Conservation (phyloP, 352 stramenopile genomes). For the Thalassiosira oceanica region DNA sequence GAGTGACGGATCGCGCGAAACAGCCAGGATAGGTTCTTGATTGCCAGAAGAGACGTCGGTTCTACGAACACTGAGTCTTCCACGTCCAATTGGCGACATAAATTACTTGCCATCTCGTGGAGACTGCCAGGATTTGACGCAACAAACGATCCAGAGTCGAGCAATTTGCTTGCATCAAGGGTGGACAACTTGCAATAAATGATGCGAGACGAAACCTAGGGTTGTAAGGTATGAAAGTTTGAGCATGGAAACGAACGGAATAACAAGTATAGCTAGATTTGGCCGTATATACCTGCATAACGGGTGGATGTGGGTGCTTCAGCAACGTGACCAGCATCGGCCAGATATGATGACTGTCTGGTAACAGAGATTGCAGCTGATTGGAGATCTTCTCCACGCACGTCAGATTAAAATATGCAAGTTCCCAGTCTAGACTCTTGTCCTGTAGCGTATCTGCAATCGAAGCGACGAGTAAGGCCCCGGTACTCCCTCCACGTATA, state of each 20-base stretch:
- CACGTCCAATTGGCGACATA: conserved; percentile 71
- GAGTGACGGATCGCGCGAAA: conserved; percentile 65
- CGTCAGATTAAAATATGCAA: conserved; percentile 71
- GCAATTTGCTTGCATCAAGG: conserved; percentile 36
- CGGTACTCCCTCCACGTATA: no score
- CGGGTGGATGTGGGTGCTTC: conserved; percentile 70
- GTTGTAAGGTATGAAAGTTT: no score
- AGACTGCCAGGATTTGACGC: conserved; percentile 56
- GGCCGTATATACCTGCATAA: no score
- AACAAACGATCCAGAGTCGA: conserved; percentile 36
- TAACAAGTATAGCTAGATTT: no score
- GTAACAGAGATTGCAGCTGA: conserved; percentile 27
- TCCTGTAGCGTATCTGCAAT: no score
- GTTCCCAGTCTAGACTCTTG: conserved; percentile 69
- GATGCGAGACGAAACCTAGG: conserved; percentile 66
- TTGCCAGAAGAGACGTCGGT: conserved; percentile 51
- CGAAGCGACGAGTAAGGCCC: no score
- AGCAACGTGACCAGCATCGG: conserved; percentile 49
- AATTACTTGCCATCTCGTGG: conserved; percentile 69
- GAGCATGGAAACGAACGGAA: no score
- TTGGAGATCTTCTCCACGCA: conserved; percentile 67
- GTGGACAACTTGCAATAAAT: conserved; percentile 53
- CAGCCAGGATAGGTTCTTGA: conserved; percentile 69
- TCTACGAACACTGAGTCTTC: conserved; percentile 70
- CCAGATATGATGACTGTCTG: conserved; percentile 51